A percentile compares a stretch with the other conserved stretches of the same genome.
phyloP scores from a whole-genome alignment of 75 land plant genomes.

The Isoetes taiwanensis region DNA sequence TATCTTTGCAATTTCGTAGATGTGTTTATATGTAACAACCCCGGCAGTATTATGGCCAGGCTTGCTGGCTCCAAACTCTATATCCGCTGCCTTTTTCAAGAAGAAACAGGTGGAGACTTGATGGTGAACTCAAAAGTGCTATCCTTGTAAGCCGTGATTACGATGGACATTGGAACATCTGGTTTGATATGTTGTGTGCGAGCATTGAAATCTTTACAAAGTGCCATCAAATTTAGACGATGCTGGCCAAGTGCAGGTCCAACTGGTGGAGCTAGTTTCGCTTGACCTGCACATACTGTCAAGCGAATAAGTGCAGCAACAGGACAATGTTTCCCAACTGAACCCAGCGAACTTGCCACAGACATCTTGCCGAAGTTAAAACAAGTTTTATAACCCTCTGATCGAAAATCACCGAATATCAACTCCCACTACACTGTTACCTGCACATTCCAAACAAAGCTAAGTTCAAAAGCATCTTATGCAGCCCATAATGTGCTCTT shows the following conservation, averaged over 20 bases:
- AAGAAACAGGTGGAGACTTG: no score
- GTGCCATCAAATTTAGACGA: background rate
- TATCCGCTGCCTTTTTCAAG: background rate
- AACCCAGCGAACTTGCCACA: no score
- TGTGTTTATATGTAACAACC: background rate
- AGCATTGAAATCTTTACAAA: slow-evolving; percentile 8
- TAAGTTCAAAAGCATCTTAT: no score
- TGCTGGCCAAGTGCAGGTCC: slow-evolving; percentile 5
- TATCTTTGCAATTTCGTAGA: slow-evolving; percentile 3
- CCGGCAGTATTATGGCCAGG: background rate
- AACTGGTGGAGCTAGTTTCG: background rate
- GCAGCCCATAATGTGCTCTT: no score
- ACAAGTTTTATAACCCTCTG: no score
- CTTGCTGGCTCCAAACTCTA: background rate
- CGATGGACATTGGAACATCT: slow-evolving; percentile 2
- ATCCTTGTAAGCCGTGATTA: slow-evolving; percentile 2
- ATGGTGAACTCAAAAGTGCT: no score
- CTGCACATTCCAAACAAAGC: no score
- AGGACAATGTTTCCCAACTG: no score
- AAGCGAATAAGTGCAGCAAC: background rate
- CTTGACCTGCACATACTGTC: slow-evolving; percentile 5
- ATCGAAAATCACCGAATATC: no score
- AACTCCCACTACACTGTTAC: no score
- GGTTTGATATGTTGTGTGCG: background rate
- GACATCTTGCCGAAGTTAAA: no score